Percentiles rank a stretch among this genome's conserved stretches.
phyloP scores from a whole-genome alignment of 108 stramenopile genomes.

The Fragilaria radians region DNA sequence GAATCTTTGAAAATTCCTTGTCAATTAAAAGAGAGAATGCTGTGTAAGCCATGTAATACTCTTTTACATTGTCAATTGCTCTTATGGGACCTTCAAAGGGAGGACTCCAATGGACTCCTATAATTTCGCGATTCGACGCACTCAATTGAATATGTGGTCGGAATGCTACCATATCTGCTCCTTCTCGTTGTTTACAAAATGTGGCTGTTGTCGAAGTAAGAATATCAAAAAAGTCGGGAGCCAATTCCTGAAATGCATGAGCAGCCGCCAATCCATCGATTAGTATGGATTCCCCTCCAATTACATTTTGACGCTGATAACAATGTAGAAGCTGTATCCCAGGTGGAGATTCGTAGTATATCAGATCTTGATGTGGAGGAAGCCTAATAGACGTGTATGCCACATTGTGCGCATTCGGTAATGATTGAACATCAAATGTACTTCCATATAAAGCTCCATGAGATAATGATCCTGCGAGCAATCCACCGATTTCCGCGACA shows the following conservation, averaged over 20 bases:
- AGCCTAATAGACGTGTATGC: conserved; percentile 60
- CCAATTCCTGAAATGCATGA: conserved; percentile 39
- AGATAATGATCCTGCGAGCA: conserved; percentile 54
- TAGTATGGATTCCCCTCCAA: conserved; percentile 60
- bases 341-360: conserved; percentile 75
- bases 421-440: conserved; percentile 58
- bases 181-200: conserved; percentile 69
- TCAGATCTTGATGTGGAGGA: conserved; percentile 73
- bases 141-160: conserved; percentile 54
- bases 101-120: conserved; percentile 67
- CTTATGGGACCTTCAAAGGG: conserved; percentile 77
- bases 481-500: conserved; percentile 44
- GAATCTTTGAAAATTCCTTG: background rate
- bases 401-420: conserved; percentile 50
- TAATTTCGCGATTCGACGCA: conserved; percentile 28
- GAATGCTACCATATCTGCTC: conserved; percentile 65
- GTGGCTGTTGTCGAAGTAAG: conserved; percentile 47
- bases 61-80: conserved; percentile 26
- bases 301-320: conserved; percentile 26
- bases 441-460: conserved; percentile 77
- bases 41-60: conserved; percentile 57
- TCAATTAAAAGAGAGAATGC: conserved; percentile 62
- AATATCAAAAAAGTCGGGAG: conserved; percentile 54
- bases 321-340: conserved; percentile 74
- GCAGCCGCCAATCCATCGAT: conserved; percentile 82